Base-by-base conservation (phyloP, 306 rosid species). In the Vigna trinervia region DNA sequence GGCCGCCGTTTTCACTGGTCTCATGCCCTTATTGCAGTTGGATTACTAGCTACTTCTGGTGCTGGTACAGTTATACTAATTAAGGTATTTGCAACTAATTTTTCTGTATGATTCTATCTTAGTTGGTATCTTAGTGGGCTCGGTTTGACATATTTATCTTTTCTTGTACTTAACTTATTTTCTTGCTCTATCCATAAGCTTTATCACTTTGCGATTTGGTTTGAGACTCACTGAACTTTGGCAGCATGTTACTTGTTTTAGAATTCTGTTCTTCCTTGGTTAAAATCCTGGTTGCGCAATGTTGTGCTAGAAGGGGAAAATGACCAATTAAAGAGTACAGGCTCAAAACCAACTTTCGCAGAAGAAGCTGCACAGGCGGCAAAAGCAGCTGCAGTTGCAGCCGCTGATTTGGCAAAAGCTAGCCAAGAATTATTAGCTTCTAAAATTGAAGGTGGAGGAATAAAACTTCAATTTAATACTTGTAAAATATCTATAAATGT, bases 301-400 rank as follows among this genome's bases (percentile, higher is more conserved):
- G 86, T 88, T 83, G 92, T 78, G 60, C 60, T 61, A 58, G 97
- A 89, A 57, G 93, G 88, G 58, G 93, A 86, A 52, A 39, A 85
- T 80, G 87, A 75, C 13, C 39, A 56, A 64, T 82, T 62, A 13
- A 75, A 83, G 81, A 80, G 85, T 83, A 41, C 47, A 22, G 84
- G 69, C 53, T 22, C 72, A 48, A 91, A 88, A 76, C 95, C 95
- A 22, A 85, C 89, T 11, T 36, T 83, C 59, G 95, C 87, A 13
- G 98, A 91, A 87, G 93, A 93, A 85, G 84, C 87, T 69, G 87
- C 90, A 0, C 87, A 86, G 28, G 94, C 93, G 28, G 96, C 96
- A 79, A 91, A 89, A 87, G 89, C 94, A 22, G 98, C 96, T 34
- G 95, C 98, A 53, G 88, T 88, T 8, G 98, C 98, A 41, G 97